Percentiles rank a stretch among this genome's conserved stretches.
Evolutionary conservation across 2,329 filamentous ascomycete species (phyloP).

Genomic region (Scopulariopsis brevicaulis): DNA sequence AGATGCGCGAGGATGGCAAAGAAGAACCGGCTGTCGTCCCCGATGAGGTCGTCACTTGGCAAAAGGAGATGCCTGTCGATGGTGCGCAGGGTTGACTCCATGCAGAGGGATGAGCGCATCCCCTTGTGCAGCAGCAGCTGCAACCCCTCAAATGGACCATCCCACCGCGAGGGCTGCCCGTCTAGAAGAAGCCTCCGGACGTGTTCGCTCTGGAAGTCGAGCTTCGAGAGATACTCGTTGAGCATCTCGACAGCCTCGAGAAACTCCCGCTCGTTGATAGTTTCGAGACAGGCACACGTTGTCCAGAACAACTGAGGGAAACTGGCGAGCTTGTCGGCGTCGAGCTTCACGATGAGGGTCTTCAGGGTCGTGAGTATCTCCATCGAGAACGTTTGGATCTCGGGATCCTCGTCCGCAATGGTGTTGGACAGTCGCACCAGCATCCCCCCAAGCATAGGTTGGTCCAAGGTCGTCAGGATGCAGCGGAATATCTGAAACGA

Average conservation of each 20-base stretch:
- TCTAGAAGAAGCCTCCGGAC: slow-evolving; percentile 63
- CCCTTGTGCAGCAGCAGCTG: slow-evolving; percentile 86
- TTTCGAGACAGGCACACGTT: slow-evolving; percentile 89
- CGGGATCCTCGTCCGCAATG: slow-evolving; percentile 85
- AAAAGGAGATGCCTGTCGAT: slow-evolving; percentile 70
- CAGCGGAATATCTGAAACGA: slow-evolving; percentile 97
- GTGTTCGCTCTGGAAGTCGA: slow-evolving; percentile 63
- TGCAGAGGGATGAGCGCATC: slow-evolving; percentile 71
- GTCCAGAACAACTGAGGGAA: slow-evolving; percentile 98
- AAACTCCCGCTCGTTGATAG: slow-evolving; percentile 92
- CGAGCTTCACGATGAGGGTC: slow-evolving; percentile 77
- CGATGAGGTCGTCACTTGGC: slow-evolving; percentile 70
- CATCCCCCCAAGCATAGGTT: slow-evolving; percentile 95
- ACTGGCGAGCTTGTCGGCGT: slow-evolving; percentile 66
- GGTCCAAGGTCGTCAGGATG: slow-evolving; percentile 81
- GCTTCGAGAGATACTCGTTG: slow-evolving; percentile 70
- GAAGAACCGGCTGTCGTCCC: slow-evolving; percentile 70
- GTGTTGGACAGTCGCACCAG: slow-evolving; percentile 90
- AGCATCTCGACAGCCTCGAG: slow-evolving; percentile 87
- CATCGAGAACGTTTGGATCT: slow-evolving; percentile 96
- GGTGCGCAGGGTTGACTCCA: slow-evolving; percentile 65
- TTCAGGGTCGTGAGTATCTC: slow-evolving; percentile 93
- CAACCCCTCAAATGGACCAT: slow-evolving; percentile 77
- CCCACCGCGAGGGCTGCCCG: slow-evolving; percentile 76
- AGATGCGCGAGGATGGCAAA: slow-evolving; percentile 88